Evolutionary conservation across 2,329 filamentous ascomycete species (phyloP).

Genomic region (Sphaerostilbella broomeana): DNA sequence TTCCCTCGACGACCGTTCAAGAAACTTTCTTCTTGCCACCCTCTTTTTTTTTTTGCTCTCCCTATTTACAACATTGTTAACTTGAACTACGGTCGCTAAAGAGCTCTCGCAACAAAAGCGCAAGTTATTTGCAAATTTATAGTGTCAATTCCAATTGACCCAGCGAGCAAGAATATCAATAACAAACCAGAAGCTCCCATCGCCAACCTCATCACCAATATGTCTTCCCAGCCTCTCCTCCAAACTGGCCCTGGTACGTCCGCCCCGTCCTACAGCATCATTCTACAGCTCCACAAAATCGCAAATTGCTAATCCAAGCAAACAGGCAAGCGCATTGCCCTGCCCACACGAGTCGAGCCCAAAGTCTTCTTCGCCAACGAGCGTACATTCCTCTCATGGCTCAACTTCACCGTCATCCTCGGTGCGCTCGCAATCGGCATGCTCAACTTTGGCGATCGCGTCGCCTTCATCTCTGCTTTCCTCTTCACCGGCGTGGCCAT

Average conservation of each 20-base stretch:
- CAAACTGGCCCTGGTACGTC: constrained; percentile 80
- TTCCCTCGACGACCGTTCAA: constrained; percentile 1
- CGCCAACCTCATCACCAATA: constrained; percentile 31
- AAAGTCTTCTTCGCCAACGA: constrained; percentile 99
- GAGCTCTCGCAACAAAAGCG: too few species aligned
- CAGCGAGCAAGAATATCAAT: too few species aligned
- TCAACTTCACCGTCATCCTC: constrained; percentile 98
- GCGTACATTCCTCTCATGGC: constrained; percentile 97
- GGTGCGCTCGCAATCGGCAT: constrained; percentile 94
- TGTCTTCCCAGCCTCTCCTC: constrained; percentile 96
- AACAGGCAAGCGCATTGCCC: constrained; percentile 95
- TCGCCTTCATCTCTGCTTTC: constrained; percentile 88
- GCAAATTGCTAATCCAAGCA: constrained; percentile 3
- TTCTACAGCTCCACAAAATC: neutral
- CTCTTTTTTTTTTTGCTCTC: neutral
- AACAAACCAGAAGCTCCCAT: neutral
- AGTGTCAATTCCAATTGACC: too few species aligned
- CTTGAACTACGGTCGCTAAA: too few species aligned
- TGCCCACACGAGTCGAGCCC: constrained; percentile 94
- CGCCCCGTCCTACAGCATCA: neutral
- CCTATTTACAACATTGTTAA: neutral
- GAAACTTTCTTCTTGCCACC: constrained; percentile 4
- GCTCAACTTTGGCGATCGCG: constrained; percentile 93
- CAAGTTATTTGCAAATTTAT: too few species aligned
- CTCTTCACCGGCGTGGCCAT: constrained; percentile 93